phyloP scores from a whole-genome alignment of 2,329 filamentous ascomycete species.

The Neonectria sp. region DNA sequence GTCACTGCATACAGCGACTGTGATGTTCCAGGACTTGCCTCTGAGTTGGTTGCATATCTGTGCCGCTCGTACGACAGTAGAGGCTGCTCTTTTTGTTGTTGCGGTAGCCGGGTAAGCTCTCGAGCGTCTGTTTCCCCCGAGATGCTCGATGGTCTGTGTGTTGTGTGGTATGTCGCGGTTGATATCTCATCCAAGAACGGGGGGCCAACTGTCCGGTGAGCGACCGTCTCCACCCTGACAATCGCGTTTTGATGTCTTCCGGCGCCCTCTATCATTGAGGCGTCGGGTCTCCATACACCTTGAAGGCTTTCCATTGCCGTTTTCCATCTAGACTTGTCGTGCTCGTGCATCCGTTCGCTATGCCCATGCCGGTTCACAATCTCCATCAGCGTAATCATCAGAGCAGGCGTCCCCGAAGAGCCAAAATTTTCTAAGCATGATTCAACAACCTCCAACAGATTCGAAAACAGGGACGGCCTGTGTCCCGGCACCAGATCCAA shows the following conservation, averaged over 20 bases:
- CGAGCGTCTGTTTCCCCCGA: constrained; percentile 39
- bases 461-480: constrained; percentile 55
- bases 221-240: constrained; percentile 35
- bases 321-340: constrained; percentile 53
- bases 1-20: constrained; percentile 44
- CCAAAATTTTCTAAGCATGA: constrained; percentile 53
- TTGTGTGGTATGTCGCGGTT: constrained; percentile 46
- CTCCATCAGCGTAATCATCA: constrained; percentile 53
- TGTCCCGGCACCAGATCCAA: constrained; percentile 51
- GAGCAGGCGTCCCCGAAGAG: constrained; percentile 51
- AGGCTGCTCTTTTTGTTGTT: constrained; percentile 40
- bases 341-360: constrained; percentile 50
- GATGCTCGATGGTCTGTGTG: constrained; percentile 40
- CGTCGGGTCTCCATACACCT: constrained; percentile 44
- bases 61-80: constrained; percentile 42
- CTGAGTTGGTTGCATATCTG: constrained; percentile 36
- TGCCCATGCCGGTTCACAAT: constrained; percentile 52
- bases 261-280: constrained; percentile 31
- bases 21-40: constrained; percentile 40
- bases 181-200: constrained; percentile 48
- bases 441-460: constrained; percentile 55
- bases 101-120: constrained; percentile 44
- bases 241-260: constrained; percentile 42
- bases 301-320: constrained; percentile 46
- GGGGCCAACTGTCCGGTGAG: constrained; percentile 35